Percentiles rank a stretch among this genome's conserved stretches.
Evolutionary conservation across 2,329 filamentous ascomycete genomes (phyloP).

Genomic region (Xylaria digitata): DNA sequence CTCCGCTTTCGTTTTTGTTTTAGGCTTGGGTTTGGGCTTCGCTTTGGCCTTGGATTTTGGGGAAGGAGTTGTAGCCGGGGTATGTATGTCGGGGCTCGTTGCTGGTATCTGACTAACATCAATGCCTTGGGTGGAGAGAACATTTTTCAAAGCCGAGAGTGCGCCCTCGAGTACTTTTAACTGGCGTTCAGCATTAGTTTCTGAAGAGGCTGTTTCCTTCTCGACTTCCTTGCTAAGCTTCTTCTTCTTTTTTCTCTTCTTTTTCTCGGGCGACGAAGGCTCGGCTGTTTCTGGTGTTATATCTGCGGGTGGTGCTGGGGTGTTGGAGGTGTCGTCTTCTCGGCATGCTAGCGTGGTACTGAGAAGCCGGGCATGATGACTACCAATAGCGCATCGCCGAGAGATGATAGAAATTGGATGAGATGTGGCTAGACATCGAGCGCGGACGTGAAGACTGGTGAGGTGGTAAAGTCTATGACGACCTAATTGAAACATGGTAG

Average conservation of each 20-base stretch:
- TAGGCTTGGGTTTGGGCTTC: slow-evolving; percentile 11
- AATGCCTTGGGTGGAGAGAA: slow-evolving; percentile 51
- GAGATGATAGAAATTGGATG: slow-evolving; percentile 31
- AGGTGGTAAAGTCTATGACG: slow-evolving; percentile 46
- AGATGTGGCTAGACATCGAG: slow-evolving; percentile 44
- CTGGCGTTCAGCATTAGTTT: slow-evolving; percentile 43
- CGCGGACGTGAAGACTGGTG: slow-evolving; percentile 46
- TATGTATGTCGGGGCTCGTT: background rate
- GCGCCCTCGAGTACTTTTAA: slow-evolving; percentile 53
- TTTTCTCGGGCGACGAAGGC: slow-evolving; percentile 13
- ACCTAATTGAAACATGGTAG: slow-evolving; percentile 52
- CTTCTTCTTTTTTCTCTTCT: slow-evolving; percentile 25
- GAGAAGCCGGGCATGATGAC: slow-evolving; percentile 39
- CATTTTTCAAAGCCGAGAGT: slow-evolving; percentile 53
- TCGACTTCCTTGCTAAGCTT: background rate
- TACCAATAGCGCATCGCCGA: slow-evolving; percentile 29
- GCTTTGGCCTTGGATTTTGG: background rate
- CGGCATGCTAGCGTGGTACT: slow-evolving; percentile 39
- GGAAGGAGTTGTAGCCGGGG: background rate
- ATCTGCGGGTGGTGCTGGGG: slow-evolving; percentile 15
- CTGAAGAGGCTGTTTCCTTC: background rate
- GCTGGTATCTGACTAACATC: slow-evolving; percentile 42
- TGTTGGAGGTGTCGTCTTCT: slow-evolving; percentile 24
- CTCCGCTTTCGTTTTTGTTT: background rate
- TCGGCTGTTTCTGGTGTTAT: background rate